Evolutionary conservation across 2,329 filamentous ascomycete species (phyloP), one percentile per base, ranked within the genome.

Genomic region (Amesomyces nigricolor): DNA sequence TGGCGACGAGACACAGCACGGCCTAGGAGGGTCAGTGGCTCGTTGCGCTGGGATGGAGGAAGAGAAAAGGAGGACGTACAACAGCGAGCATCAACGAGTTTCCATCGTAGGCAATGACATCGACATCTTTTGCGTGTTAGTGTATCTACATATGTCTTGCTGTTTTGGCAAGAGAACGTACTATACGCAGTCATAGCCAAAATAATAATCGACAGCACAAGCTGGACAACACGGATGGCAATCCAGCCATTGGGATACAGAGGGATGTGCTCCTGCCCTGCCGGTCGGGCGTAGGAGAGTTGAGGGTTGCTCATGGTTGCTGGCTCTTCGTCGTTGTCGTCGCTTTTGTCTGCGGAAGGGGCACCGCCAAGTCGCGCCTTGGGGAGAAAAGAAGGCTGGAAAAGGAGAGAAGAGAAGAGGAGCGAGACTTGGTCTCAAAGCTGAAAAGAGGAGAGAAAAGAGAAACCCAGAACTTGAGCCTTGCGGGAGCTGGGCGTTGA

Each of bases 111-210:
- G 74, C 61, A 3, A 66, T 8, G 17, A 6, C 9, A 8, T 32
- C 19, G 40, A 58, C 17, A 19, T 9, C 55, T 58, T 35, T 14
- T 14, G 11, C 5, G 19, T 19, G 37, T 53, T n/a, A 48, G 48
- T 44, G 30, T 5, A 17, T 45, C 35, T n/a, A 4, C 9, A 35
- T 3, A 35, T 26, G 32, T 13, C 5, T 16, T 7, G 1, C 11
- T 19, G 14, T 14, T 45, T 16, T 8, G 11, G 7, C 3, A 4
- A 67, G 6, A 4, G 61, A 45, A 70, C 48, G 43, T 66, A 9
- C 73, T 71, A 59, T 77, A 81, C 7, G 72, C 76, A 19, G 70
- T 68, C 37, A 83, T 68, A 13, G 72, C 78, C 2, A 82, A 66
- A 29, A 76, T 67, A 37, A 75, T 57, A 38, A 82, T 51, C 16